These are phyloP conservation scores for Leccinum incarnatum DNA, from an alignment of 768 basidiomycete genomes.

Conservation along the genomic window DNA sequence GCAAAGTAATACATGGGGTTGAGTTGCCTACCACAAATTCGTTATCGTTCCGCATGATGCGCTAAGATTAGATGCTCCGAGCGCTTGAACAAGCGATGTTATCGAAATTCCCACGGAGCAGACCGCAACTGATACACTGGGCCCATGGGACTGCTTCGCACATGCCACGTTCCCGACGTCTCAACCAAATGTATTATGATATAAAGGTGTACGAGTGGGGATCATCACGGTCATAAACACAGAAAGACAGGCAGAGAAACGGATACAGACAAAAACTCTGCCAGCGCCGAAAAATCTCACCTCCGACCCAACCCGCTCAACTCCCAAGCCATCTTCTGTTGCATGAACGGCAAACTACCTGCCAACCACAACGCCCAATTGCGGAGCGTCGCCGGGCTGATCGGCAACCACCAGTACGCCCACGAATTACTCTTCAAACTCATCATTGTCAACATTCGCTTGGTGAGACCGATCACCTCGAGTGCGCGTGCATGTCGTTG, in stretches of 20 bases:
- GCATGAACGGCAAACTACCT: constrained; percentile 20
- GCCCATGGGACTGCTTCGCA: too few species aligned
- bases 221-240: background rate
- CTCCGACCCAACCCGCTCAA: constrained; percentile 27
- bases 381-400: constrained; percentile 12
- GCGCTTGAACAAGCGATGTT: background rate
- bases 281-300: constrained; percentile 1
- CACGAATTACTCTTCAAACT: constrained; percentile 14
- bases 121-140: background rate
- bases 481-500: background rate
- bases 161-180: too few species aligned
- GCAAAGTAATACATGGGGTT: background rate
- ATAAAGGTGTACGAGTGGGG: too few species aligned
- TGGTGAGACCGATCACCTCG: background rate
- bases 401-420: constrained; percentile 28
- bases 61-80: background rate
- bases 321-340: constrained; percentile 21
- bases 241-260: background rate
- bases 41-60: constrained; percentile 11
- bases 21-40: constrained; percentile 26
- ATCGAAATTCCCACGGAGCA: background rate
- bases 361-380: background rate
- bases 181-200: too few species aligned
- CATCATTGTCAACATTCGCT: constrained; percentile 22
- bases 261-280: background rate